Evolutionary conservation across 495 filamentous ascomycete species (phyloP).

Genomic region (Pyrenula massariospora): DNA sequence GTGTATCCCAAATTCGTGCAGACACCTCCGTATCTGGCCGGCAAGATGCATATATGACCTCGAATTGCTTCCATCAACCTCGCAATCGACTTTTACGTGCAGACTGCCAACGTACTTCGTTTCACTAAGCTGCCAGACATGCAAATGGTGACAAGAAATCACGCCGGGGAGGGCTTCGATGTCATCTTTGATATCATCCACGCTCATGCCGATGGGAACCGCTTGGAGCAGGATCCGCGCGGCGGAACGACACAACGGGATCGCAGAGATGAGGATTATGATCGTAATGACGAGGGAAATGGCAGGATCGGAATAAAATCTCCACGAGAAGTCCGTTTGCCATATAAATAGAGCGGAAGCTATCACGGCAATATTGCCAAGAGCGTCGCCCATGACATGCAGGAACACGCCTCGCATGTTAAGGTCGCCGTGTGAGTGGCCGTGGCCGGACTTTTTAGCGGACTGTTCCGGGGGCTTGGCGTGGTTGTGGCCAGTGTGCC

Average conservation of each 20-base stretch:
- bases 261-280: conserved; percentile 83
- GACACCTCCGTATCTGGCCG: conserved; percentile 62
- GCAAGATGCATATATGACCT: conserved; percentile 85
- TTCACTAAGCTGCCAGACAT: conserved; percentile 95
- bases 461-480: conserved; percentile 59
- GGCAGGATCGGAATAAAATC: conserved; percentile 75
- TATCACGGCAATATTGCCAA: conserved; percentile 96
- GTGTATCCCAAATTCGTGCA: conserved; percentile 93
- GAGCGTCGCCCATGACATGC: conserved; percentile 90
- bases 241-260: conserved; percentile 85
- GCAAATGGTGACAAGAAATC: conserved; percentile 82
- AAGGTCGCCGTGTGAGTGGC: conserved; percentile 74
- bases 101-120: conserved; percentile 84
- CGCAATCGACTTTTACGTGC: conserved; percentile 77
- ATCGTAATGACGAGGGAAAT: conserved; percentile 94
- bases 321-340: conserved; percentile 58
- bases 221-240: conserved; percentile 92
- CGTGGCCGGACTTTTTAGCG: conserved; percentile 44
- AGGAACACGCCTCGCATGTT: conserved; percentile 98
- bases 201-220: conserved; percentile 71
- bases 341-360: conserved; percentile 86
- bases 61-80: conserved; percentile 57
- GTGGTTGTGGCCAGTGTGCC: conserved; percentile 65
- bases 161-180: conserved; percentile 76
- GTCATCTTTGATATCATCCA: conserved; percentile 86